A percentile compares a stretch with the other conserved stretches of the same genome.
These are phyloP conservation scores for Ploettnerulaceae sp. DNA, from an alignment of 2,329 filamentous ascomycete genomes.

Conservation along the genomic window DNA sequence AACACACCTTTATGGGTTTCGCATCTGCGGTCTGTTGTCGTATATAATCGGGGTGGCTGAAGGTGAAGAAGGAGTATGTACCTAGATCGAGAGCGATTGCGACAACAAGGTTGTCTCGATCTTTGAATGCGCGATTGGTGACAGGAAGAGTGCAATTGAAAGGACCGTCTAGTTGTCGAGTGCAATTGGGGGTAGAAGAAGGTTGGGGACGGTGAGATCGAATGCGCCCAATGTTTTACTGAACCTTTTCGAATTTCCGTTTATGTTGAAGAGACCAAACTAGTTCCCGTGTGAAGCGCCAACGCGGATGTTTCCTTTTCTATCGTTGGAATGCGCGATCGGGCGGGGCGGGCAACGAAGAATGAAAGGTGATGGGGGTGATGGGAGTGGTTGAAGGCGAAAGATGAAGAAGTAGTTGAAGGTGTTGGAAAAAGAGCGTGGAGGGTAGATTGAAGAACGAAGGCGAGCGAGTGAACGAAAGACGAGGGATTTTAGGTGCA, in stretches of 20 bases:
- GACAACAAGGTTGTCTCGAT: no score
- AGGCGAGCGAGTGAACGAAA: not conserved
- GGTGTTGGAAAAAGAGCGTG: conserved; percentile 8
- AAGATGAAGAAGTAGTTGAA: not conserved
- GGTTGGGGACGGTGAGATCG: not conserved
- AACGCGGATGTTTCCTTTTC: not conserved
- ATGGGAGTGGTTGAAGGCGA: not conserved
- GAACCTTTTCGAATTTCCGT: not conserved
- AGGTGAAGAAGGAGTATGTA: not conserved
- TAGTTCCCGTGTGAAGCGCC: conserved; percentile 5
- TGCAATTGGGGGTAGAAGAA: not conserved
- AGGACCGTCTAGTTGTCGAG: not conserved
- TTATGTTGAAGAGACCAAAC: conserved; percentile 3
- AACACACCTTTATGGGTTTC: not conserved
- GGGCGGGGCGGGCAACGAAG: not conserved
- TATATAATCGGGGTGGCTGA: not conserved
- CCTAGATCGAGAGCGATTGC: conserved; percentile 2
- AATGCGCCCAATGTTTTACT: not conserved
- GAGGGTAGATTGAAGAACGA: not conserved
- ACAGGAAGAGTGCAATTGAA: conserved; percentile 1
- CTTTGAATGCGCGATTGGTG: not conserved
- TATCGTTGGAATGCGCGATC: not conserved
- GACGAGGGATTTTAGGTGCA: not conserved
- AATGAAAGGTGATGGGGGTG: no score
- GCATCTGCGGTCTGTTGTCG: not conserved